Evolutionary conservation across 805 yeast species (phyloP).

Genomic region (Nakazawaea sp.): DNA sequence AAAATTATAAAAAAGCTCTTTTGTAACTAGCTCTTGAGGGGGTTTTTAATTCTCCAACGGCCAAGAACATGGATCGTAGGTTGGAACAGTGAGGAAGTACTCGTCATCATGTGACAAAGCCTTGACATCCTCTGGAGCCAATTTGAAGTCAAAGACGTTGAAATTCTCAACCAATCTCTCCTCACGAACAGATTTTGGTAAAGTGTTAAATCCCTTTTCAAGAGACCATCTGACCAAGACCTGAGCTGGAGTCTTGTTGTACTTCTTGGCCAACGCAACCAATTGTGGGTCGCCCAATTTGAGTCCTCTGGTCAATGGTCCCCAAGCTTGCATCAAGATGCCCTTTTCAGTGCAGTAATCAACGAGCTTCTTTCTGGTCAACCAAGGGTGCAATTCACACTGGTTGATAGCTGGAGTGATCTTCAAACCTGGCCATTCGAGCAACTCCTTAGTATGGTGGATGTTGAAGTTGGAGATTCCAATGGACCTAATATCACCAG

Average conservation of each 20-base stretch:
- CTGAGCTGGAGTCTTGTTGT: conserved; percentile 45
- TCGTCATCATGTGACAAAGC: conserved; percentile 21
- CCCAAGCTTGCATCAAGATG: conserved; percentile 52
- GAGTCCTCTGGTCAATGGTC: conserved; percentile 55
- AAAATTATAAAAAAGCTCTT: no score
- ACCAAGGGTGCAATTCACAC: conserved; percentile 45
- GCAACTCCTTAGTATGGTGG: conserved; percentile 48
- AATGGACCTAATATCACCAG: conserved; percentile 42
- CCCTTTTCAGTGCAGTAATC: conserved; percentile 36
- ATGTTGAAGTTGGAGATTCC: conserved; percentile 64
- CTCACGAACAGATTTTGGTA: conserved; percentile 27
- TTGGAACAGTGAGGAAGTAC: conserved; percentile 22
- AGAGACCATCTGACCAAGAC: conserved; percentile 64
- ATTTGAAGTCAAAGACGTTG: conserved; percentile 32
- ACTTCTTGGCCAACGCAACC: conserved; percentile 38
- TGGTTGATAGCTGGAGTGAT: conserved; percentile 41
- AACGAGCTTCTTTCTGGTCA: conserved; percentile 35
- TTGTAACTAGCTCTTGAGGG: no score
- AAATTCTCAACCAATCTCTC: conserved; percentile 35
- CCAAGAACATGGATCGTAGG: conserved; percentile 36
- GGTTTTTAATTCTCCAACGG: no score
- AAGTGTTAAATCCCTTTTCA: conserved; percentile 47
- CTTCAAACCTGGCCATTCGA: conserved; percentile 36
- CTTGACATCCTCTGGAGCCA: conserved; percentile 29
- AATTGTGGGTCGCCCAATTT: conserved; percentile 37